Percentiles rank a stretch among this genome's conserved stretches.
Conservation (phyloP, 768 basidiomycete genomes). For the Amanita subjunquillea region DNA sequence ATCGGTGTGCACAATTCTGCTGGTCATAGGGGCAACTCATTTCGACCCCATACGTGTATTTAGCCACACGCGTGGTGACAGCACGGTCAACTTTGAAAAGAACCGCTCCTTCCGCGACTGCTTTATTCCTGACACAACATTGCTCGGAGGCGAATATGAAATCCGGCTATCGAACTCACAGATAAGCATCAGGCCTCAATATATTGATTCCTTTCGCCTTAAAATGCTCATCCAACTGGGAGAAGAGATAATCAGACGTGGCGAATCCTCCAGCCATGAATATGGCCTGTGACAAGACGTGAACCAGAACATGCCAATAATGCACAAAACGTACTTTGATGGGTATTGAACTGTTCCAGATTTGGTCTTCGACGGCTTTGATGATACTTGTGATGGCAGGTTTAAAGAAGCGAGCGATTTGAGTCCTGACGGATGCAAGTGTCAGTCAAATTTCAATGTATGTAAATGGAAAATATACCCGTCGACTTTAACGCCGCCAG, state of each 20-base stretch:
- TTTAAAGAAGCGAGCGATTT: conserved; percentile 4
- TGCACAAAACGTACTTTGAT: neutral
- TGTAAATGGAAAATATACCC: neutral
- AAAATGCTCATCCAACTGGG: conserved; percentile 25
- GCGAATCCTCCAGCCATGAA: conserved; percentile 46
- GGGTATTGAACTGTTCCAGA: neutral
- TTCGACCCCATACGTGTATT: conserved; percentile 10
- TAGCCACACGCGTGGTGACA: conserved; percentile 9
- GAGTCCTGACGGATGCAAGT: neutral
- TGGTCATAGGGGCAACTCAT: conserved; percentile 5
- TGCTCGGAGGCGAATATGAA: neutral
- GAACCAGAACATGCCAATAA: neutral
- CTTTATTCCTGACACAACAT: conserved; percentile 13
- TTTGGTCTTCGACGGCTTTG: conserved; percentile 1
- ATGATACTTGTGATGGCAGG: conserved; percentile 3
- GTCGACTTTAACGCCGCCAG: neutral
- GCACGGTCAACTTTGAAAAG: conserved; percentile 14
- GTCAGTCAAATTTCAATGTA: too few species aligned
- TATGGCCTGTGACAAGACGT: conserved; percentile 17
- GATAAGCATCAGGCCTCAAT: conserved; percentile 31
- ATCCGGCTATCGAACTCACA: conserved; percentile 23
- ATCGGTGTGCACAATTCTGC: conserved; percentile 4
- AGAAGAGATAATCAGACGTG: conserved; percentile 39
- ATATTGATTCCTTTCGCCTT: conserved; percentile 22
- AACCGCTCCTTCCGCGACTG: conserved; percentile 16